A percentile compares a stretch with the other conserved stretches of the same genome.
These are phyloP conservation scores for Russula ochroleuca DNA, from an alignment of 768 basidiomycete genomes.

Conservation along the genomic window DNA sequence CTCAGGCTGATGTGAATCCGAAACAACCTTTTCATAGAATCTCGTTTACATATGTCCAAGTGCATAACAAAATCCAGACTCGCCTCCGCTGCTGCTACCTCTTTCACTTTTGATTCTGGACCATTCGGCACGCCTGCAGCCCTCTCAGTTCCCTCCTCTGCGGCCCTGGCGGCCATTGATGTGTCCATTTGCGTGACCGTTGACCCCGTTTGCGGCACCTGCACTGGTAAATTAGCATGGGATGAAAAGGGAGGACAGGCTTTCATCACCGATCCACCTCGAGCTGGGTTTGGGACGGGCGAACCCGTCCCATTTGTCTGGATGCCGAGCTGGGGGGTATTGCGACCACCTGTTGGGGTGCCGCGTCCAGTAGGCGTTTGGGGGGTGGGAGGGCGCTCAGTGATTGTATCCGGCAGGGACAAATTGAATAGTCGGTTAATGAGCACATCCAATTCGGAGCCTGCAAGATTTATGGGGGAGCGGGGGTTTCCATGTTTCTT, in stretches of 20 bases:
- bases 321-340: slow-evolving; percentile 16
- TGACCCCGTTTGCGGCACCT: slow-evolving; percentile 21
- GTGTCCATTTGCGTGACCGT: slow-evolving; percentile 17
- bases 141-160: slow-evolving; percentile 6
- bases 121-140: neutral
- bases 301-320: slow-evolving; percentile 15
- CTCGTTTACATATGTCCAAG: slow-evolving; percentile 22
- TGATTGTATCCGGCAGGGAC: neutral
- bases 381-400: slow-evolving; percentile 16
- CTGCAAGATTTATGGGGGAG: slow-evolving; percentile 2
- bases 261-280: slow-evolving; percentile 30
- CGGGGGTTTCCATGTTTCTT: neutral
- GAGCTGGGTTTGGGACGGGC: slow-evolving; percentile 14
- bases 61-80: slow-evolving; percentile 26
- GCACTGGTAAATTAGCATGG: slow-evolving; percentile 23
- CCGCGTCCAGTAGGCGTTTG: slow-evolving; percentile 19
- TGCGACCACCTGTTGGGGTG: slow-evolving; percentile 19
- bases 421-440: slow-evolving; percentile 25
- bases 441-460: slow-evolving; percentile 19
- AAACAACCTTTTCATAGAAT: slow-evolving; percentile 26
- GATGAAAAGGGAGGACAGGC: slow-evolving; percentile 24
- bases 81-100: slow-evolving; percentile 24
- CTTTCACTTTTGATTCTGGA: slow-evolving; percentile 13
- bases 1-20: slow-evolving; percentile 1
- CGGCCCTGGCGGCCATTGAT: slow-evolving; percentile 6